A percentile compares a stretch with the other conserved stretches of the same genome.
Conservation (phyloP, 176 grass and related monocot genomes). For the Oryza officinalis region DNA sequence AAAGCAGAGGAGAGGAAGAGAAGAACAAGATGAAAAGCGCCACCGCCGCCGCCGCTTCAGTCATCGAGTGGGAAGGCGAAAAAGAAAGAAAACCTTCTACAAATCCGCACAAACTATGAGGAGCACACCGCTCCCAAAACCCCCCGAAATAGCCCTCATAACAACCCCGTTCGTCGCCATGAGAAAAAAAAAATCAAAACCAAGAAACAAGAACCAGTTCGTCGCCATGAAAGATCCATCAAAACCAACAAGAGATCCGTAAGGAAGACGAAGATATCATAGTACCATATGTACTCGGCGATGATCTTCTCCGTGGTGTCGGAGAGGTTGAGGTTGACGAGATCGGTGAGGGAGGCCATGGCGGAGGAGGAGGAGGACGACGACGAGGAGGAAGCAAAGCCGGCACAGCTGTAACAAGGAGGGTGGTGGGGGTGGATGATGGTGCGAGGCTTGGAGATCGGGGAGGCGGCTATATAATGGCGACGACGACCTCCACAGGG, state of each 20-base stretch:
- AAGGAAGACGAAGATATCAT: neutral
- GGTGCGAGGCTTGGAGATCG: slow-evolving; percentile 28
- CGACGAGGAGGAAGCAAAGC: neutral
- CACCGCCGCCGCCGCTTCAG: neutral
- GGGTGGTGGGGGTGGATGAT: neutral
- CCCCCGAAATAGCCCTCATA: neutral
- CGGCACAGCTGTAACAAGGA: neutral
- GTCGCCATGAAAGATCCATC: neutral
- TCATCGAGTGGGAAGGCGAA: neutral
- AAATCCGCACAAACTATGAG: slow-evolving; percentile 13
- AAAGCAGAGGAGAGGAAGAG: neutral
- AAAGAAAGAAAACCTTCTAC: neutral
- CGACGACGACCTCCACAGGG: slow-evolving; percentile 4
- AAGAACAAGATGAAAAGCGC: neutral
- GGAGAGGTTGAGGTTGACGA: slow-evolving; percentile 82
- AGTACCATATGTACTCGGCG: slow-evolving; percentile 97
- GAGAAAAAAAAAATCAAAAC: neutral
- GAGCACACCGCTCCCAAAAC: neutral
- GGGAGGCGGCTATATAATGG: slow-evolving; percentile 46
- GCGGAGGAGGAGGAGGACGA: slow-evolving; percentile 13
- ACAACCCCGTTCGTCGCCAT: neutral
- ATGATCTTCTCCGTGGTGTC: slow-evolving; percentile 91
- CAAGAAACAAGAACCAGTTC: neutral
- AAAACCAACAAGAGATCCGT: neutral
- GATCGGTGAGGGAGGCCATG: slow-evolving; percentile 95